Percentiles rank a stretch among this genome's conserved stretches.
Conservation (phyloP, 2,329 filamentous ascomycete species). For the Aspergillus fumigatiaffinis region DNA sequence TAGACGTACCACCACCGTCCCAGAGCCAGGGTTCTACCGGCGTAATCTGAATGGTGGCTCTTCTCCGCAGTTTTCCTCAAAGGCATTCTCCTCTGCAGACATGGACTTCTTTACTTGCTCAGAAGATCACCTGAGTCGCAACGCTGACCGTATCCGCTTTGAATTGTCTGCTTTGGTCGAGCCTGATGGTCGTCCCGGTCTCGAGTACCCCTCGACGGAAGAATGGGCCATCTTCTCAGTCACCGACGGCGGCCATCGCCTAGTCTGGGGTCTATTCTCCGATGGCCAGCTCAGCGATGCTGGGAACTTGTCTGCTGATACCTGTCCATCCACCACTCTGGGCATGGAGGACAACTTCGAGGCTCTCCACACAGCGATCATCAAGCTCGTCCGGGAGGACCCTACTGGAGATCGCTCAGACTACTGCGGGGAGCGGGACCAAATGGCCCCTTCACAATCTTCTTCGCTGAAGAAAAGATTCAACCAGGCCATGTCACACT, state of each 20-base stretch:
- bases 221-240: slow-evolving; percentile 80
- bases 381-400: slow-evolving; percentile 77
- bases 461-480: slow-evolving; percentile 35
- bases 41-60: slow-evolving; percentile 22
- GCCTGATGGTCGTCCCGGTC: slow-evolving; percentile 48
- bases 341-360: slow-evolving; percentile 77
- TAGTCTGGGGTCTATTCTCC: slow-evolving; percentile 62
- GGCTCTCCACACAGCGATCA: slow-evolving; percentile 72
- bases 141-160: slow-evolving; percentile 39
- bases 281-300: slow-evolving; percentile 62
- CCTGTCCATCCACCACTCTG: slow-evolving; percentile 30
- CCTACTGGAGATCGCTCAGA: slow-evolving; percentile 64
- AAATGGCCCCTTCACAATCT: slow-evolving; percentile 1
- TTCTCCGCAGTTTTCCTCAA: slow-evolving; percentile 21
- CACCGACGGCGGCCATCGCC: slow-evolving; percentile 64
- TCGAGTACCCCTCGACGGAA: slow-evolving; percentile 75
- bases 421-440: slow-evolving; percentile 10
- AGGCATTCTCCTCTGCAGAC: slow-evolving; percentile 30
- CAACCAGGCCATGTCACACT: slow-evolving; percentile 70
- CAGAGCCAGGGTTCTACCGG: slow-evolving; percentile 33
- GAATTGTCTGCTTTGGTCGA: slow-evolving; percentile 38
- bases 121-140: slow-evolving; percentile 26
- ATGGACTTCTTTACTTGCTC: slow-evolving; percentile 23
- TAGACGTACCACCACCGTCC: slow-evolving; percentile 12
- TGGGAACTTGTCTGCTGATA: slow-evolving; percentile 52